Evolutionary conservation across 2,329 filamentous ascomycete species (phyloP), one percentile per base, ranked within the genome.

Genomic region (Trichoderma afroharzianum): DNA sequence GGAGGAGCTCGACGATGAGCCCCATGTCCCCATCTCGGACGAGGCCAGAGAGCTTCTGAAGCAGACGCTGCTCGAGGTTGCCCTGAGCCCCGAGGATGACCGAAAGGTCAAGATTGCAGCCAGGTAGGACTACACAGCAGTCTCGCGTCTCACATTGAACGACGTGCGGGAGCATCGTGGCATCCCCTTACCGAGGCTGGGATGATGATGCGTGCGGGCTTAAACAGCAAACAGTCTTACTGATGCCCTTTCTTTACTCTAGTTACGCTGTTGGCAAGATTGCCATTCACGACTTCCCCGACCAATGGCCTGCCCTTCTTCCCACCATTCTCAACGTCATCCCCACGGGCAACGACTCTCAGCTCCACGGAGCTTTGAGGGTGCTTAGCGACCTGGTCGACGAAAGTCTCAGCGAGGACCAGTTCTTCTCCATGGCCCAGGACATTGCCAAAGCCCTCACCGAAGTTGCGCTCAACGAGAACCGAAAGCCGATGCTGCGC

Each of bases 341-440:
- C 77, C 89, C 92, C 68, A 88, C 86, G 68, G 94, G 93, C 73
- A 90, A 86, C 74, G 93, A 97, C 77, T 84, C 86, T 61, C 94
- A 97, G 79, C 85, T 98, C 63, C 94, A 98, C 80, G 96, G 96
- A 67, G 93, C 95, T 9, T 85, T 99, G 73, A 93, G 92, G 79
- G 94, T 98, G 28, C 88, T 99, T 58, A 87, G 89, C 75, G 95
- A 98, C 81, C 86, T 99, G 59, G 93, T 99, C 30, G 95, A 98
- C 74, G 95, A 97, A 78, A 94, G 93, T 75, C 88, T 99, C 80
- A 97, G 91, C 78, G 95, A 98, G 79, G 93, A 94, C 73, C 95
- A 98, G 76, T 99, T 99, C 86, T 98, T 98, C 81, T 88, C 88
- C 72, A 93, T 97, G 76, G 96, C 95, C 9, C 87, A 91, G 47